Evolutionary conservation across 1,284 basidiomycete species (phyloP).

Genomic region (Moniliella sp.): DNA sequence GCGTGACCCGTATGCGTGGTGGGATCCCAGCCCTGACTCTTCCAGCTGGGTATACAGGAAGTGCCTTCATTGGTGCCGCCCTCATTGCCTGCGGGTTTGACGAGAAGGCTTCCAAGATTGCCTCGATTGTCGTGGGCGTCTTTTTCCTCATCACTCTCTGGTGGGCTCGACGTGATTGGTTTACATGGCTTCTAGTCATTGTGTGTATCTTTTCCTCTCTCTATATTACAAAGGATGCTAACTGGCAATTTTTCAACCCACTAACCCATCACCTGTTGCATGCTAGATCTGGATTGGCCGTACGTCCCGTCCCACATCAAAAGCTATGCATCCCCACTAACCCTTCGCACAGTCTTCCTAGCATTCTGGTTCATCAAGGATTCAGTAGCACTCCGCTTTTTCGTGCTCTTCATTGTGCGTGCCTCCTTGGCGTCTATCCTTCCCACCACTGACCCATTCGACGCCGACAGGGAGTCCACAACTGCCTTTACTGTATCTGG

Average conservation of each 20-base stretch:
- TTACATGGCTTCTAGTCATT: constrained; percentile 28
- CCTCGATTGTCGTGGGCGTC: constrained; percentile 55
- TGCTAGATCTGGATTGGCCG: too few relatives aligned
- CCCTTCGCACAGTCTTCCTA: constrained; percentile 18
- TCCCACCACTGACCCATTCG: too few relatives aligned
- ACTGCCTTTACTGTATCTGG: too few relatives aligned
- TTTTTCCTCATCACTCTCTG: constrained; percentile 81
- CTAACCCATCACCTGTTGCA: too few relatives aligned
- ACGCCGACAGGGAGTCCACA: too few relatives aligned
- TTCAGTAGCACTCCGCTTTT: constrained; percentile 33
- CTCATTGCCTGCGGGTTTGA: constrained; percentile 77
- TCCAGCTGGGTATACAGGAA: constrained; percentile 51
- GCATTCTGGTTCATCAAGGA: constrained; percentile 13
- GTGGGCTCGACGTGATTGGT: constrained; percentile 56
- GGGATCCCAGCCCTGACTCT: constrained; percentile 66
- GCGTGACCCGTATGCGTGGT: constrained; percentile 74
- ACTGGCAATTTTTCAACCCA: too few relatives aligned
- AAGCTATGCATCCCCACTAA: too few relatives aligned
- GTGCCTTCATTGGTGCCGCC: constrained; percentile 60
- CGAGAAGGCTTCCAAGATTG: constrained; percentile 74
- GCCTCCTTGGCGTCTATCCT: too few relatives aligned
- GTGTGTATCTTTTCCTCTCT: neutral
- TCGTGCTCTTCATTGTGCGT: constrained; percentile 81
- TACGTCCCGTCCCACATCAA: too few relatives aligned
- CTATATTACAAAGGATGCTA: neutral